Evolutionary conservation across 2,329 filamentous ascomycete species (phyloP), one percentile per base, ranked within the genome.

Genomic region (Cercospora zeae-maydis): DNA sequence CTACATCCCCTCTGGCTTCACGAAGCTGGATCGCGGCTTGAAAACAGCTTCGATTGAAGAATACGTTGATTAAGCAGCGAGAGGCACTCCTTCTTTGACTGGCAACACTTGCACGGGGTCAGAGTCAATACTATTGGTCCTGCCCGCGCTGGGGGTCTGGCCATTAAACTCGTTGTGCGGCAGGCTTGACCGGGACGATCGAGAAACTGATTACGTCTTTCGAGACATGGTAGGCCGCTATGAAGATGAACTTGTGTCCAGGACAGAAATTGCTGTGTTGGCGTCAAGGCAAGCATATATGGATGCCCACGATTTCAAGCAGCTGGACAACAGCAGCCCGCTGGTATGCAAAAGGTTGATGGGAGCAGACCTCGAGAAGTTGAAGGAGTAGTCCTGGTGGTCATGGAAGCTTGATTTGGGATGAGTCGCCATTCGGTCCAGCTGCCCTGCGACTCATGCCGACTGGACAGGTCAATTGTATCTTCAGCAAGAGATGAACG

Each of bases 251-350:
- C 62, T 67, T 52, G 30, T 67, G 11, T 51, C 63, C 27, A 63
- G 68, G 14, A 64, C 63, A 11, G 58, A 49, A n/a, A 24, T 64
- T 14, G 67, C 67, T 4, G 69, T 71, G 4, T 57, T 62, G 13
- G 66, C 67, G 49, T 66, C 64, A n/a, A 59, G 67, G 39, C 65
- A 65, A 45, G 69, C 67, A 30, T 70, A 66, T 58, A 21, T 69
- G 21, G 66, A 70, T 59, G 67, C 66, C 11, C 69, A 71, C 52
- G 64, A 67, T 34, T 66, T 49, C 27, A 53, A 34, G 30, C 37
- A 62, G 9, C 24, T 70, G 10, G 54, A 59, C 31, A 66, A 68
- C 27, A 27, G 58, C 2, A 68, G 66, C 57, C 67, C 66, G 19
- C 45, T 69, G 24, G 55, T 70, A 10, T 45, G 55, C 33, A 63